Evolutionary conservation across 1,284 basidiomycete genomes (phyloP), one percentile per base, ranked within the genome.

Genomic region (Fomitopsis palustris): DNA sequence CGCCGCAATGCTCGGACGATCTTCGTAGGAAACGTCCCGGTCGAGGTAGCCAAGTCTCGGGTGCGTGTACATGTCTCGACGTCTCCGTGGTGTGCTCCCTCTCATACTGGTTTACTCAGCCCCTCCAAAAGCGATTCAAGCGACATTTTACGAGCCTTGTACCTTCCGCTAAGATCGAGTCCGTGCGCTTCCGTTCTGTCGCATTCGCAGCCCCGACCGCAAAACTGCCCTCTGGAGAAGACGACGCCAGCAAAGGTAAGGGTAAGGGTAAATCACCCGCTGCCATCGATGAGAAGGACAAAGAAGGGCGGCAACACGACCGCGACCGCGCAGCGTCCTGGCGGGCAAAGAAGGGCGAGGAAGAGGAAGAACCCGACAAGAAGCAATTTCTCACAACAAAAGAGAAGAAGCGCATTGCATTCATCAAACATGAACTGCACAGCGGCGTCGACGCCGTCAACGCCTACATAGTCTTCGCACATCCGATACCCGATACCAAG

Each of bases 391-490:
- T 97, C 56, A 93, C 86, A 19, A 81, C 92, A 0, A 83, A 83
- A 58, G 92, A 98, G 73, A 98, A 98, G 80, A 93, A 96, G 75
- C 92, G 91, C 67, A 88, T 98, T 41, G 93, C 95, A 0, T 97
- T 95, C 72, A 97, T 98, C 74, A 94, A 95, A 70, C 87, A 89
- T 60, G 92, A 96, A 65, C 84, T 95, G 68, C 93, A 96, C 72
- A 75, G 84, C 1, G 80, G 81, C 25, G 84, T 86, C 3, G 84
- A 85, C 63, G 81, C 84, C 25, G 82, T 91, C 62, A 92, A 95
- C 68, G 92, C 92, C 1, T 97, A 97, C 71, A 76, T 95, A 56
- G 93, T 97, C 29, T 95, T 96, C 71, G 92, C 88, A 1, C 83
- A 93, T 71, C 77, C 86, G 8, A 67, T 73, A 16, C 85, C 84